Base-by-base conservation (phyloP, 129 eudicot species). In the Sambucus nigra region DNA sequence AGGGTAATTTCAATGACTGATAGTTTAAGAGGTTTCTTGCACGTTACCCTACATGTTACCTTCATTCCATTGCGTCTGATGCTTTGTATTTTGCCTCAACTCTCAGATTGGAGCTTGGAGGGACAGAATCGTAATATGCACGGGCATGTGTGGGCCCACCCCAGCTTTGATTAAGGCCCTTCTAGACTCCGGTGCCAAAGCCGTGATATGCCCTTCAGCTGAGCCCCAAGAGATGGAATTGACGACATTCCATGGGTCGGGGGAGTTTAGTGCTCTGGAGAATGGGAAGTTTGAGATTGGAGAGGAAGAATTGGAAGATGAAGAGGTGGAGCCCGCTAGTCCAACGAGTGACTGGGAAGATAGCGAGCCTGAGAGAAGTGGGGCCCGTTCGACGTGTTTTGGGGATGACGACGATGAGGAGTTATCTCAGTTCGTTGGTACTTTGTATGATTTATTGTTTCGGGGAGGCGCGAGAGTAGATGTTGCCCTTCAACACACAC, bases 321-420 rank as follows among this genome's bases (percentile, higher is more conserved):
- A 72, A 33, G 56, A 52, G 24, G 54, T 59, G 5, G 84, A 76
- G 54, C 86, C 89, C 31, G 35, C 60, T 8, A 77, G 94, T 60
- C 88, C 95, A 23, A 14, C 66, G 16, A 91, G 98, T 28, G 99
- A 91, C 27, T 91, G 99, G 99, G 99, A 91, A 65, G 99, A 91
- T 39, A 85, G 87, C 41, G 99, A 86, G 48, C 77, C 82, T 2
- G 98, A 85, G 61, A 85, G 76, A 72, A 8, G 9, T 50, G 70
- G 67, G 24, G 87, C 77, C 26, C 64, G 56, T 13, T 60, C 87
- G 11, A 51, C 61, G 63, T 51, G 46, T 25, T 78, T 74, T 17
- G 8, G 42, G 42, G 95, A 91, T 20, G 88, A 83, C 32, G 94
- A 85, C 28, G 98, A 91, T 49, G 94, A 82, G 66, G 94, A 85